Base-by-base conservation (phyloP, 148 eudicot genomes). In the Amaranthus hypochondriacus region DNA sequence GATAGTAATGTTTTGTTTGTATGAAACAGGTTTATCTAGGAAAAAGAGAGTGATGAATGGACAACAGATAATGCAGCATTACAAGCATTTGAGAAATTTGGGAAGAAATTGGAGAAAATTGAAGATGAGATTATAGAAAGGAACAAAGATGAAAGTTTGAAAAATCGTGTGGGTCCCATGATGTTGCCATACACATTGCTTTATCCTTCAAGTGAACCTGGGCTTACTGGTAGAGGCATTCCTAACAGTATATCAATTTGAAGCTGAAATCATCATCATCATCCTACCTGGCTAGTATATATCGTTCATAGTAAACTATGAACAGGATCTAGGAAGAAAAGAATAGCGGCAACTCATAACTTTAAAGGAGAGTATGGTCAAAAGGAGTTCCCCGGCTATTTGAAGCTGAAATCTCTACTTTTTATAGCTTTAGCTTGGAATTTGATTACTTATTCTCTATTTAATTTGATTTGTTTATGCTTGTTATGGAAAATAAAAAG, bases 141-240 rank as follows among this genome's bases (percentile, higher is more conserved):
- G 92, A 94, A 91, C 68, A 68, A 44, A 2, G 81, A 86, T 39
- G 83, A 62, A 72, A 78, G 44, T 28, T 79, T 63, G 83, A 91
- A 68, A 86, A 91, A 94, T 69, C 80, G 98, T 49, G 71, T 70
- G n/a, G 98, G 97, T 48, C 93, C 97, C 7, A 96, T 81, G 21
- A 82, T 83, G 78, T 7, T 89, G 80, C 92, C 96, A 3, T 94
- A 94, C 66, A 91, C 93, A 39, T 66, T 94, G 82, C 86, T 94
- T 12, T 78, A 76, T 79, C 97, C 97, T 42, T 71, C 81, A 4
- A 88, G 96, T 61, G 87, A 73, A 3, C 57, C 64, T 13, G 98
- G 98, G 12, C 87, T 94, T 18, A 91, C 98, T 9, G 97, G 97
- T 57, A 88, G 81, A 73, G 98, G 98, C 55, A 94, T 94, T 69